phyloP scores from a whole-genome alignment of 2,329 filamentous ascomycete species.

The Colletotrichum lupini region DNA sequence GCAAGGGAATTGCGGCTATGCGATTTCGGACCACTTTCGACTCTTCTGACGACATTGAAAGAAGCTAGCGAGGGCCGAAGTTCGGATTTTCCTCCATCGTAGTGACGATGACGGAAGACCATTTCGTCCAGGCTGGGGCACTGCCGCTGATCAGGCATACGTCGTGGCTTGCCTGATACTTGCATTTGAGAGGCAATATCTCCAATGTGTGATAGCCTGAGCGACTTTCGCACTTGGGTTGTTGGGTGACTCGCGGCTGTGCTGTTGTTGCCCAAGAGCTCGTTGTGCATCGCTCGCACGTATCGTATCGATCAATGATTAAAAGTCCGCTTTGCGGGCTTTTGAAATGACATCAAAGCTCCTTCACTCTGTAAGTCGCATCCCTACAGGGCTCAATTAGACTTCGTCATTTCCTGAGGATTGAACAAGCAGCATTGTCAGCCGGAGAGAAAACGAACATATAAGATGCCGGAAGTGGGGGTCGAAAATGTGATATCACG shows the following conservation, averaged over 20 bases:
- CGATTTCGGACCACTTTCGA: background rate
- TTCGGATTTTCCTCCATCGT: background rate
- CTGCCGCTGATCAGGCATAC: background rate
- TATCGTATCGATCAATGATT: background rate
- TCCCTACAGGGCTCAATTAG: background rate
- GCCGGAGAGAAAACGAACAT: background rate
- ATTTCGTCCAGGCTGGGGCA: background rate
- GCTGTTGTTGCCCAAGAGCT: background rate
- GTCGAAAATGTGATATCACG: constrained; percentile 22
- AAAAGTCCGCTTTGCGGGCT: no score
- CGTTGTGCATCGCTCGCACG: background rate
- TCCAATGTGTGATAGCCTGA: background rate
- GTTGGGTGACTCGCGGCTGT: background rate
- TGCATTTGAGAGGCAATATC: background rate
- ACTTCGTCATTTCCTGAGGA: background rate
- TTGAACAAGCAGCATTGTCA: background rate
- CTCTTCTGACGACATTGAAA: background rate
- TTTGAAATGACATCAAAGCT: background rate
- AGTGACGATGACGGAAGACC: background rate
- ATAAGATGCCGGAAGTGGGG: constrained; percentile 8
- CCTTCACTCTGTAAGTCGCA: background rate
- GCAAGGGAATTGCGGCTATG: background rate
- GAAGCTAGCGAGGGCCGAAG: background rate
- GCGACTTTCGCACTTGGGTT: background rate
- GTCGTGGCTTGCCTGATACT: background rate